Evolutionary conservation across 2,329 filamentous ascomycete species (phyloP).

Genomic region (Aspergillus brasiliensis): DNA sequence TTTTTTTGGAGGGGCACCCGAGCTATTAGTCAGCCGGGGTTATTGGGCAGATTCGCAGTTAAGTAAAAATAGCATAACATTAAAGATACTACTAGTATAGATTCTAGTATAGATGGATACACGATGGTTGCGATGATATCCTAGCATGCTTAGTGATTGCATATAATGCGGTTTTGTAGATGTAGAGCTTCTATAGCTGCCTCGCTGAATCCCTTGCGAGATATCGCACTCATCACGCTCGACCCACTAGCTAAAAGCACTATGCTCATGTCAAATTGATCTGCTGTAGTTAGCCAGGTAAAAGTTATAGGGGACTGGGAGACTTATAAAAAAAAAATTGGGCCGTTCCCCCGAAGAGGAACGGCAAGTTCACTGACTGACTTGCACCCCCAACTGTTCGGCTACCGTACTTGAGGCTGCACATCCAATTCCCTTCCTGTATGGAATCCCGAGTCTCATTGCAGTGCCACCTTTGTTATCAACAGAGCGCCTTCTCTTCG

Average conservation of each 20-base stretch:
- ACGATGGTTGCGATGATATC: not conserved
- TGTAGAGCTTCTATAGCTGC: not conserved
- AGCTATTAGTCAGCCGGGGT: slow-evolving; percentile 23
- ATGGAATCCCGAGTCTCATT: not conserved
- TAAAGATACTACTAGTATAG: no score
- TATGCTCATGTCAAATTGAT: not conserved
- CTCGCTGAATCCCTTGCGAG: not conserved
- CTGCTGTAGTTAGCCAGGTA: slow-evolving; percentile 14
- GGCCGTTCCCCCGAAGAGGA: slow-evolving; percentile 9
- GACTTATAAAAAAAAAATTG: slow-evolving; percentile 18
- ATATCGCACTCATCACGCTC: not conserved
- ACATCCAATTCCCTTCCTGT: not conserved
- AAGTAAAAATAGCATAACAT: not conserved
- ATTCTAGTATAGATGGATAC: not conserved
- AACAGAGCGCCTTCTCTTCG: slow-evolving; percentile 19
- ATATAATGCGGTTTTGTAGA: not conserved
- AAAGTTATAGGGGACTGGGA: not conserved
- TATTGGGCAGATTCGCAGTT: no score
- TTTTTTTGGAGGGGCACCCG: slow-evolving; percentile 27
- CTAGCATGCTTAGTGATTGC: not conserved
- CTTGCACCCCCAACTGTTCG: slow-evolving; percentile 1
- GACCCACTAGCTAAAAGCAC: not conserved
- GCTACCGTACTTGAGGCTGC: not conserved
- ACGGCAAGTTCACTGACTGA: slow-evolving; percentile 14
- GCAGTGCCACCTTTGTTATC: slow-evolving; percentile 12